A percentile compares a stretch with the other conserved stretches of the same genome.
Evolutionary conservation across 352 stramenopile genomes (phyloP).

Genomic region (Globisporangium acanthophoron): DNA sequence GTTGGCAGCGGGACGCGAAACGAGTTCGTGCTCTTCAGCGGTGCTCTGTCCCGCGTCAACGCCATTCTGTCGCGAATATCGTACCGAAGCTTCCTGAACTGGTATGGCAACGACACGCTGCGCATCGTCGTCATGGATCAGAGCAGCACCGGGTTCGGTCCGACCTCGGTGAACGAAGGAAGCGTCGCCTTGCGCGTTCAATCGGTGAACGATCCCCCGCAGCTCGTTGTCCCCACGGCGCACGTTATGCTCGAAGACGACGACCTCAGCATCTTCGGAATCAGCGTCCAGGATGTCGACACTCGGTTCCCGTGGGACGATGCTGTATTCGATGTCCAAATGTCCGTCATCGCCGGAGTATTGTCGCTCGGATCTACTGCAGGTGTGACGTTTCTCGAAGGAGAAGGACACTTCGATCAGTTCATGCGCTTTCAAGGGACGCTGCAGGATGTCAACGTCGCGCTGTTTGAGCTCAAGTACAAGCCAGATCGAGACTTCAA

Average conservation of each 20-base stretch:
- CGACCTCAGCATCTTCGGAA: slow-evolving; percentile 58
- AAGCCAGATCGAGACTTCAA: slow-evolving; percentile 71
- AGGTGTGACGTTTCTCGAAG: slow-evolving; percentile 38
- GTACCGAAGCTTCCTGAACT: slow-evolving; percentile 66
- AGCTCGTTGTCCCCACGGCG: slow-evolving; percentile 40
- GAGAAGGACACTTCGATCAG: slow-evolving; percentile 41
- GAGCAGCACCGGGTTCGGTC: slow-evolving; percentile 52
- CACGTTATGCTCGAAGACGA: slow-evolving; percentile 57
- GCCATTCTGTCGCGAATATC: slow-evolving; percentile 32
- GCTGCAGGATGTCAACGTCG: slow-evolving; percentile 50
- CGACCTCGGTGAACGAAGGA: slow-evolving; percentile 27
- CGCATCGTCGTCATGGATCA: slow-evolving; percentile 53
- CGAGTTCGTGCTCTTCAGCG: slow-evolving; percentile 63
- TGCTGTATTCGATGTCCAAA: slow-evolving; percentile 45
- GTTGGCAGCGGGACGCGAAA: slow-evolving; percentile 40
- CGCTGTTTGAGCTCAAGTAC: slow-evolving; percentile 75
- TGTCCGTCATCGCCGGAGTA: slow-evolving; percentile 50
- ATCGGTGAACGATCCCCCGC: slow-evolving; percentile 61
- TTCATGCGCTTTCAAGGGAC: slow-evolving; percentile 49
- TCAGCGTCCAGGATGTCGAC: slow-evolving; percentile 58
- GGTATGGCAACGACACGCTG: slow-evolving; percentile 63
- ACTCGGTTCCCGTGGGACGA: slow-evolving; percentile 24
- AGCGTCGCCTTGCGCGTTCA: slow-evolving; percentile 29
- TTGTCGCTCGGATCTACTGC: slow-evolving; percentile 28
- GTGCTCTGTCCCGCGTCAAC: slow-evolving; percentile 55